Evolutionary conservation across 1,284 basidiomycete genomes (phyloP), one percentile per base, ranked within the genome.

Genomic region (Boletus sp.): DNA sequence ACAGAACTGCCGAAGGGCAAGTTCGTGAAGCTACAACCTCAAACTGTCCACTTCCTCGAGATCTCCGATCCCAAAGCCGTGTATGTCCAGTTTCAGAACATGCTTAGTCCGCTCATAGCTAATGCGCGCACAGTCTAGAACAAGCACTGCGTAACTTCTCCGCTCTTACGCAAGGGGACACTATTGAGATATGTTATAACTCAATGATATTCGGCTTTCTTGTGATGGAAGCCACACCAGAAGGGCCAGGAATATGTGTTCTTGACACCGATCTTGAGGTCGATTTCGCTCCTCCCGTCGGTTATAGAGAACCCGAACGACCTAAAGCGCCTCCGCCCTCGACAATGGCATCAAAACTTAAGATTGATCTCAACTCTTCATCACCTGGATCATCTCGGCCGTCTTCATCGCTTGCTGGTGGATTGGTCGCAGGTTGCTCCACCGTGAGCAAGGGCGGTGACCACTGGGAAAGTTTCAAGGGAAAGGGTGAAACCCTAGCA

Each of bases 311-410:
- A 67, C 96, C 95, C 0, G 84, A 91, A 55, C 81, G 88, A 34
- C 86, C 88, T 6, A 89, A 89, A 46, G 79, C 88, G 2, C 80
- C 83, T 2, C 85, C 94, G 2, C 84, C 86, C 8, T 70, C 89
- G 8, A 98, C 94, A 2, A 98, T 99, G 95, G 94, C 95, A 0
- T 90, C 89, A 44, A 98, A 97, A 70, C 80, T 98, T 48, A 94
- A 94, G 66, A 98, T 99, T 53, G 93, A 99, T 63, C 71, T 94
- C 20, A 83, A 84, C 54, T 85, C 83, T 2, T 84, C 87, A 9
- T 89, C 88, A 13, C 86, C 82, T 3, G 86, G 86, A 12, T 89
- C 87, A 2, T 91, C 88, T 22, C 74, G 91, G 16, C 89, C 92
- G 3, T 80, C 78, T 0, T 93, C 90, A 2, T 78, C 87, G 7